Evolutionary conservation across 176 grass and related monocot genomes (phyloP).

Genomic region (Triticum aestivum): IWGSC_CS_RefSeq_v2.1 NC_057804.1:120471-120970

Average conservation of each 20-base stretch:
- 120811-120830: not conserved
- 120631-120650: not conserved
- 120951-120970: not conserved
- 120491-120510: not conserved
- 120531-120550: not conserved
- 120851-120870: not conserved
- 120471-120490: not conserved
- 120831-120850: not conserved
- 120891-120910: not conserved
- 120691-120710: not conserved
- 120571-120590: not conserved
- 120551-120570: not conserved
- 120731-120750: not conserved
- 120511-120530: not conserved
- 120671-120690: not conserved
- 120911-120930: not conserved
- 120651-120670: not conserved
- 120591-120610: not conserved
- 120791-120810: not conserved
- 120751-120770: not conserved
- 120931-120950: not conserved
- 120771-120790: not conserved
- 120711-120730: not conserved
- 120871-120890: not conserved
- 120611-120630: not conserved